Evolutionary conservation across 2,329 filamentous ascomycete species (phyloP).

Genomic region (Penicillium sp.): DNA sequence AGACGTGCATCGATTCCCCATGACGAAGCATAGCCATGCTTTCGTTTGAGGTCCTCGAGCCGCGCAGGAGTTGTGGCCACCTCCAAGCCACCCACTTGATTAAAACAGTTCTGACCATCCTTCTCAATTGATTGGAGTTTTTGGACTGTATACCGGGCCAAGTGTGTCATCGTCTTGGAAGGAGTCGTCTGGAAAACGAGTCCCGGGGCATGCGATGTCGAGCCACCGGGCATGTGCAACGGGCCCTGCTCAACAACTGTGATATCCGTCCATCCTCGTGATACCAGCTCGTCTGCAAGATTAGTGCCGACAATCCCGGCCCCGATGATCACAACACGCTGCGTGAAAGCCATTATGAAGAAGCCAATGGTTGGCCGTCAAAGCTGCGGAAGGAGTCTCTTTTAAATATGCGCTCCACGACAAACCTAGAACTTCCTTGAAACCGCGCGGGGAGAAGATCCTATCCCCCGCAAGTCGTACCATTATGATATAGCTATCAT

Average conservation of each 20-base stretch:
- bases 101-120: constrained; percentile 58
- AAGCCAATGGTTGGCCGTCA: constrained; percentile 4
- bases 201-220: constrained; percentile 68
- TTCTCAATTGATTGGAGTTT: constrained; percentile 60
- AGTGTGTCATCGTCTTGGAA: constrained; percentile 53
- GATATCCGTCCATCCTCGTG: constrained; percentile 66
- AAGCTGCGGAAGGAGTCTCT: constrained; percentile 4
- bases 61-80: constrained; percentile 64
- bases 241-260: constrained; percentile 69
- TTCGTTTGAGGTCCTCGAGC: constrained; percentile 65
- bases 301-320: constrained; percentile 69
- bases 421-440: neutral
- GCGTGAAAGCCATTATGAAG: constrained; percentile 39
- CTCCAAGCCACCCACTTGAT: constrained; percentile 66
- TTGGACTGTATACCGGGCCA: constrained; percentile 66
- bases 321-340: constrained; percentile 63
- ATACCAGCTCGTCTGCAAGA: constrained; percentile 66
- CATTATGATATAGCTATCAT: constrained; percentile 12
- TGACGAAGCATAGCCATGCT: constrained; percentile 63
- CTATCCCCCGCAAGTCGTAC: constrained; percentile 10
- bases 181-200: constrained; percentile 66
- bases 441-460: constrained; percentile 10
- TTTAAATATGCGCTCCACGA: constrained; percentile 13
- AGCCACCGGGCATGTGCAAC: constrained; percentile 65
- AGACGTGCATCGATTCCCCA: constrained; percentile 64